Evolutionary conservation across 495 filamentous ascomycete species (phyloP).

Genomic region (Aspergillus conjunctus): DNA sequence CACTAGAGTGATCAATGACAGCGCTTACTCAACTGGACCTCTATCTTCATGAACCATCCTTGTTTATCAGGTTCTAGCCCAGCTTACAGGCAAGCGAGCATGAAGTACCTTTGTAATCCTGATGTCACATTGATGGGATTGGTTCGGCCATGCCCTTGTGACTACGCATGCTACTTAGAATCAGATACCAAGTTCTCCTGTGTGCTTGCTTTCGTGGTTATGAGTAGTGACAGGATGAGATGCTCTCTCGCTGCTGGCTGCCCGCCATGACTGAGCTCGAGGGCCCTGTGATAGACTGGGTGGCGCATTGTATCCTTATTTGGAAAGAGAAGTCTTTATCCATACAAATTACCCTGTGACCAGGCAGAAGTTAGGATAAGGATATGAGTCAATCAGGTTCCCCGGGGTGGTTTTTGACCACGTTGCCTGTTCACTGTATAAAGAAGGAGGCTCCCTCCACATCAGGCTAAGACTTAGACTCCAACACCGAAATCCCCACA

Average conservation of each 20-base stretch:
- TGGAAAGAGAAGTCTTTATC: slow-evolving; percentile 21
- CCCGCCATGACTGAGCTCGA: slow-evolving; percentile 18
- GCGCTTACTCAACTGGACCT: slow-evolving; percentile 10
- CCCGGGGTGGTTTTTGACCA: slow-evolving; percentile 21
- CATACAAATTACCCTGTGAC: slow-evolving; percentile 22
- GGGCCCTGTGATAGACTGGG: slow-evolving; percentile 19
- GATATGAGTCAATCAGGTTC: slow-evolving; percentile 22
- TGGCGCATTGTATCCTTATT: too few species aligned
- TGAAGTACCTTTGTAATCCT: slow-evolving; percentile 15
- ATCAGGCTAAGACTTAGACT: slow-evolving; percentile 17
- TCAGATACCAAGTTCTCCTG: slow-evolving; percentile 15
- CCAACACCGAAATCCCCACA: slow-evolving; percentile 16
- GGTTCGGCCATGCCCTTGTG: slow-evolving; percentile 18
- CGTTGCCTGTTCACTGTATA: slow-evolving; percentile 26
- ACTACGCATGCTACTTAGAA: slow-evolving; percentile 20
- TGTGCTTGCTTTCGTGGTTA: slow-evolving; percentile 19
- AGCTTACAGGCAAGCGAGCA: too few species aligned
- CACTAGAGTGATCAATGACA: slow-evolving; percentile 18
- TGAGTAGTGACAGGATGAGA: slow-evolving; percentile 18
- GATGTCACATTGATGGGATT: slow-evolving; percentile 18
- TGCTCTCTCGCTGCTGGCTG: slow-evolving; percentile 2
- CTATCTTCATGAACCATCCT: too few species aligned
- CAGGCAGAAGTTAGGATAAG: slow-evolving; percentile 25
- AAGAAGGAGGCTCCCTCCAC: slow-evolving; percentile 22
- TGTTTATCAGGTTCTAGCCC: too few species aligned